phyloP scores from a whole-genome alignment of 345 rosid genomes.

The Anacardium occidentale region DNA sequence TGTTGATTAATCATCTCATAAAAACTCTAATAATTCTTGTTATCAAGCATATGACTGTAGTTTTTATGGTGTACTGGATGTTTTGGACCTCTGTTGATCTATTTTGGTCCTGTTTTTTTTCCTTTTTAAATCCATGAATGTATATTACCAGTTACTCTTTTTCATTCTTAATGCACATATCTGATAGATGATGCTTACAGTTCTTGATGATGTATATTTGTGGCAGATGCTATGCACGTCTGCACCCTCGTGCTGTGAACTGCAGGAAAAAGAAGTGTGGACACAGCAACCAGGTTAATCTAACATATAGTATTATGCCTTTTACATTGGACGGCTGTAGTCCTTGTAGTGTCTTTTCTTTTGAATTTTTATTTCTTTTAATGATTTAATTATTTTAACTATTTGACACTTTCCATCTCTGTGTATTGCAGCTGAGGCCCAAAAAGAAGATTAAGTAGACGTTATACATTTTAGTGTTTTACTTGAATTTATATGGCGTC shows the following conservation, averaged over 20 bases:
- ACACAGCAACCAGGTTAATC: conserved; percentile 90
- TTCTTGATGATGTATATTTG: neutral
- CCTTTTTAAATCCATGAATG: neutral
- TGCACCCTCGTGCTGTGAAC: conserved; percentile 95
- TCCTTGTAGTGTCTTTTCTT: too few relatives aligned
- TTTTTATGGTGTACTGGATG: neutral
- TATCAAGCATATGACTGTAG: neutral
- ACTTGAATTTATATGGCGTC: neutral
- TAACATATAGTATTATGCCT: neutral
- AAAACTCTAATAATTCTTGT: too few relatives aligned
- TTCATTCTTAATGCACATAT: neutral
- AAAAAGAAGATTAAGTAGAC: conserved; percentile 75
- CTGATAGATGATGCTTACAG: neutral
- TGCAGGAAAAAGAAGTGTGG: conserved; percentile 99
- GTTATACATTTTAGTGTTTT: neutral
- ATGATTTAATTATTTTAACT: neutral
- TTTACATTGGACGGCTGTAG: neutral
- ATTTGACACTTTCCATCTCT: neutral
- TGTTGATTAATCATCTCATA: neutral
- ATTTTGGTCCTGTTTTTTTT: neutral
- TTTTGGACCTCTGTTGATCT: too few relatives aligned
- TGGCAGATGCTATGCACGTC: conserved; percentile 84
- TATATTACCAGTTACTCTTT: neutral
- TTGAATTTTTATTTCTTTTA: neutral
- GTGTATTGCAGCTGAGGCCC: conserved; percentile 73